phyloP scores from a whole-genome alignment of 805 yeast genomes.

The Lipomyces kockii region DNA sequence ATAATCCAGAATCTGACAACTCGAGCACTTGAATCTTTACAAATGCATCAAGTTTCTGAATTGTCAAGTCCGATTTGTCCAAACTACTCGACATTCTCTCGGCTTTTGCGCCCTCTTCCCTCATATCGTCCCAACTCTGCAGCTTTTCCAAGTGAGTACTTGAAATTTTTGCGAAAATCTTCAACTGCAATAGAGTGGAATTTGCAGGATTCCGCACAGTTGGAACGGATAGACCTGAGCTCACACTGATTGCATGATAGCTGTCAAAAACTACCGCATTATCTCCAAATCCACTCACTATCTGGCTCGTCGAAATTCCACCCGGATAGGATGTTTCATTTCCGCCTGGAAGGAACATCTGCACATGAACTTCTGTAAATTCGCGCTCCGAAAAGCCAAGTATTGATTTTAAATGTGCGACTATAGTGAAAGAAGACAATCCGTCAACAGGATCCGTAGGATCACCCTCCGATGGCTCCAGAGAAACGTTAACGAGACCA shows the following conservation, averaged over 20 bases:
- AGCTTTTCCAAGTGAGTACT: constrained; percentile 35
- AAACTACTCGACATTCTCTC: not conserved
- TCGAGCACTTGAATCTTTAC: constrained; percentile 33
- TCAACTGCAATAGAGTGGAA: constrained; percentile 20
- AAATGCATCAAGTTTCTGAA: constrained; percentile 30
- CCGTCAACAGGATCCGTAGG: not conserved
- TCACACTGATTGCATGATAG: constrained; percentile 19
- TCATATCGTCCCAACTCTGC: constrained; percentile 40
- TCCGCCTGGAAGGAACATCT: constrained; percentile 20
- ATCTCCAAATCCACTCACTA: constrained; percentile 32
- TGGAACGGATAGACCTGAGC: constrained; percentile 6
- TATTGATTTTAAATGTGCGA: constrained; percentile 24
- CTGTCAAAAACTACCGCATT: constrained; percentile 30
- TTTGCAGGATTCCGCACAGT: not conserved
- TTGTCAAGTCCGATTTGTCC: not conserved
- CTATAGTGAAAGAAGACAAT: constrained; percentile 15
- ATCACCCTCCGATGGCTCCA: constrained; percentile 22
- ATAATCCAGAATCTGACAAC: constrained; percentile 27
- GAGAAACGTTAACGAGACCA: constrained; percentile 28
- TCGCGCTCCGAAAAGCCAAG: constrained; percentile 38
- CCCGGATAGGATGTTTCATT: constrained; percentile 15
- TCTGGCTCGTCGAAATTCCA: constrained; percentile 33
- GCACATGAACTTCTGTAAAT: constrained; percentile 37
- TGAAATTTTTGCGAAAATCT: constrained; percentile 32
- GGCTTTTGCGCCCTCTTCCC: constrained; percentile 11